Base-by-base conservation (phyloP, 192 early-diverging fungal genomes). In the Haplosporangium gracile region DNA sequence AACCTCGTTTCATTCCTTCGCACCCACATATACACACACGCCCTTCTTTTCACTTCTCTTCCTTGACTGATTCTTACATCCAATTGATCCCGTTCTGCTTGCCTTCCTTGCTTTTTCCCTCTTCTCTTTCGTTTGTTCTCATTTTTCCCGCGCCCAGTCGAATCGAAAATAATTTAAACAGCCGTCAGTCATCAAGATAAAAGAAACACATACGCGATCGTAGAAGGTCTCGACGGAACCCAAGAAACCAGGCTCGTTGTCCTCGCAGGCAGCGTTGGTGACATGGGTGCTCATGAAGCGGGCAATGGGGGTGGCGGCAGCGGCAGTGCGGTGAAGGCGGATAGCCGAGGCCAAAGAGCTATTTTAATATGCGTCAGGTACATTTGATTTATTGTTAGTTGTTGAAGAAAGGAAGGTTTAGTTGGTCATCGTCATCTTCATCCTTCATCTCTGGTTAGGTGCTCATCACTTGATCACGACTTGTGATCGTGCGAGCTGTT, bases 151-250 rank as follows among this genome's bases (percentile, higher is more conserved):
- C 65, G 29, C 60, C 60, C 29, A 65, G 26, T 34, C 60, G 32
- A 13, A 10, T 32, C 29, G 7, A 32, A 29, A 65, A 15, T 2
- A 34, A 2, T 15, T 22, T 42, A 26, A 60, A 29, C 11, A 36
- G 7, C 45, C 45, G 57, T 70, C 32, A 82, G 26, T 4, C 69
- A 72, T 34, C 9, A 65, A 42, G 5, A 34, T 29, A 32, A 69
- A 24, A 40, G n/a, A 72, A 72, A 73, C 45, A 79, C 76, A 69
- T 81, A 89, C 88, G 77, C 82, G 81, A 89, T 96, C 94, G 82
- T 92, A 96, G 75, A 90, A 96, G 75, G 91, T 90, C 75, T 92
- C 93, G 60, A 96, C 95, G 9, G 94, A 94, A 32, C 94, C 85
- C 80, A 96, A 90, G 88, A 96, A 96, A 72, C 81, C 81, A 63